Percentiles rank a stretch among this genome's conserved stretches.
phyloP scores from a whole-genome alignment of 2,329 filamentous ascomycete species.

The Cytospora piceae region DNA sequence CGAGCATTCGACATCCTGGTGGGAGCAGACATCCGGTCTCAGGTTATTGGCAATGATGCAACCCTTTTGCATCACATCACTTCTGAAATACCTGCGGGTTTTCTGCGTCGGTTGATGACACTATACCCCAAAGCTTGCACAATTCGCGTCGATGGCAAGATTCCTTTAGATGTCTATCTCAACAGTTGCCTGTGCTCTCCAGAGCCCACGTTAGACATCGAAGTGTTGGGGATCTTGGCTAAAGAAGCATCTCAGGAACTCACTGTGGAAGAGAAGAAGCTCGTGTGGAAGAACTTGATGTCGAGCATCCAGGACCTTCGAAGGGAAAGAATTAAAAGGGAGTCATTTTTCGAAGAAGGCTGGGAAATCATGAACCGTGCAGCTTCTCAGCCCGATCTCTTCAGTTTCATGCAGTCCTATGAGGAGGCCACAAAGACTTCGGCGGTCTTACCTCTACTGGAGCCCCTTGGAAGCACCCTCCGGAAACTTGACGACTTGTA shows the following conservation, averaged over 20 bases:
- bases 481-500: not conserved
- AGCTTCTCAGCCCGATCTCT: not conserved
- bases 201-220: not conserved
- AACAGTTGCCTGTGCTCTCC: not conserved
- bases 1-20: not conserved
- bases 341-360: too few species aligned
- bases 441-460: not conserved
- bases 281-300: not conserved
- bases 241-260: not conserved
- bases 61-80: not conserved
- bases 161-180: not conserved
- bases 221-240: not conserved
- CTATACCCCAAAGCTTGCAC: not conserved
- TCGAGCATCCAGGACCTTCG: not conserved
- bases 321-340: too few species aligned
- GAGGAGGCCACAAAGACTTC: not conserved
- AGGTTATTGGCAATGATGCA: accelerated
- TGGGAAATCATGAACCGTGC: too few species aligned
- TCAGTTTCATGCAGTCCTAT: not conserved
- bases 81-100: not conserved
- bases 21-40: not conserved
- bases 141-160: not conserved
- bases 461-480: not conserved
- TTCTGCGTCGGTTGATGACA: not conserved
- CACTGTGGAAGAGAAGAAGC: not conserved